Base-by-base conservation (phyloP, 768 basidiomycete genomes). In the Mycena crocata region DNA sequence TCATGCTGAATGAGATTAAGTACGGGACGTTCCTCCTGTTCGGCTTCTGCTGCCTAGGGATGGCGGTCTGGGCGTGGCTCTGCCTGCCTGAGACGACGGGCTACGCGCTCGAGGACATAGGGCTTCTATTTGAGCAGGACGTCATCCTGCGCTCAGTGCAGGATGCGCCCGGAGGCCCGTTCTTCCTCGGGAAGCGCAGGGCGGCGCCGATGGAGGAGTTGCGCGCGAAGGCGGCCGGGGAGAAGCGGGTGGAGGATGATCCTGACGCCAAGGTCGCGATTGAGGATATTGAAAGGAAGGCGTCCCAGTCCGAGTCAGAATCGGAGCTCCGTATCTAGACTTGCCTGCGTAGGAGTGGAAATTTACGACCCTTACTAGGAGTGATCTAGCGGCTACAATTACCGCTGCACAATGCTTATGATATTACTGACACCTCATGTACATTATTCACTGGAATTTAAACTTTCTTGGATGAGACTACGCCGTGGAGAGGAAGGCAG, bases 51-150 rank as follows among this genome's bases (percentile, higher is more conserved):
- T 84, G 83, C 71, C 21, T 83, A 28, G 54, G 79, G 60, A 82
- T 85, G 79, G 72, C 80, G 51, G 46, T 74, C 3, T 86, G 83
- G 84, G 75, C 83, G 39, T 83, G 83, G 70, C 63, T 82, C 56
- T 79, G 78, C 68, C 73, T 85, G 15, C 85, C 85, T 7, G 85
- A 86, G 72, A 86, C 84, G 35, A 77, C 74, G 24, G 83, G 83
- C 26, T 78, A 81, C 62, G 80, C 82, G 15, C 69, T 86, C 68
- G 85, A 86, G 74, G 84, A 85, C 62, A 81, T 86, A 58, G 78
- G 79, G 37, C 77, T 76, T 57, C 68, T 86, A 3, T 85, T 85
- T 59, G 84, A 83, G 73, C 68, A 76, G 24, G 78, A 82, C 45
- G 71, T 81, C 17, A 70, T 81, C 15, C 49, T 79, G 19, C 70